phyloP scores from a whole-genome alignment of 768 basidiomycete genomes.

The Artomyces pyxidatus region DNA sequence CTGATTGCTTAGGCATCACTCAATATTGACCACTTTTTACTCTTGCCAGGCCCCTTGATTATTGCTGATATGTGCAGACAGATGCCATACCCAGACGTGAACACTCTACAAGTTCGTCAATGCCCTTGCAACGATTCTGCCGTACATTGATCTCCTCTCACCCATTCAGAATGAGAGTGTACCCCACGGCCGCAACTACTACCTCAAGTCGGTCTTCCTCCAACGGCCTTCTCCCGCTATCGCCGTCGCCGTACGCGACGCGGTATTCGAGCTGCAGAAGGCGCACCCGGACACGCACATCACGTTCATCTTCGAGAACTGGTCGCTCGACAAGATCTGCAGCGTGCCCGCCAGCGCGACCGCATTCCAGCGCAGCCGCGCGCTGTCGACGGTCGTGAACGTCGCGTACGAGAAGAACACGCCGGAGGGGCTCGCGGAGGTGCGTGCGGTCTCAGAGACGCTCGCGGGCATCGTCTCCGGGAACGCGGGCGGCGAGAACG shows the following conservation, averaged over 20 bases:
- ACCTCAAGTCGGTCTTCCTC: constrained; percentile 8
- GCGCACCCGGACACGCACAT: not conserved
- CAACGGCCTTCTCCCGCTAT: constrained; percentile 2
- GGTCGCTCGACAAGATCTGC: constrained; percentile 7
- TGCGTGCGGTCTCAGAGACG: constrained; percentile 2
- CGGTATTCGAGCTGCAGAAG: not conserved
- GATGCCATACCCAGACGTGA: constrained; percentile 14
- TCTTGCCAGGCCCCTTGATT: no score
- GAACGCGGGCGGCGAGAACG: constrained; percentile 1
- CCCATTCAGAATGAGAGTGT: constrained; percentile 8
- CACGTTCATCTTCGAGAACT: constrained; percentile 3
- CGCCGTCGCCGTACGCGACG: not conserved
- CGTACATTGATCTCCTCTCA: not conserved
- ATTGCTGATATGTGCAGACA: constrained; percentile 16
- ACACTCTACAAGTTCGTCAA: constrained; percentile 9
- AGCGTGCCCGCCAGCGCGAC: constrained; percentile 12
- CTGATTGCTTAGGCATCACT: not conserved
- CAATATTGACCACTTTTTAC: no score
- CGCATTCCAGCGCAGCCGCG: constrained; percentile 7
- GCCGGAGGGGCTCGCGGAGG: constrained; percentile 1
- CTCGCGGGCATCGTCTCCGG: constrained; percentile 1
- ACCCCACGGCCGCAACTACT: constrained; percentile 6
- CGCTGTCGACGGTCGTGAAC: not conserved
- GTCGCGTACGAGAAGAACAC: constrained; percentile 3
- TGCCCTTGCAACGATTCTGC: not conserved